Evolutionary conservation across 192 early-diverging fungal genomes (phyloP).

Genomic region (Coemansia sp.): DNA sequence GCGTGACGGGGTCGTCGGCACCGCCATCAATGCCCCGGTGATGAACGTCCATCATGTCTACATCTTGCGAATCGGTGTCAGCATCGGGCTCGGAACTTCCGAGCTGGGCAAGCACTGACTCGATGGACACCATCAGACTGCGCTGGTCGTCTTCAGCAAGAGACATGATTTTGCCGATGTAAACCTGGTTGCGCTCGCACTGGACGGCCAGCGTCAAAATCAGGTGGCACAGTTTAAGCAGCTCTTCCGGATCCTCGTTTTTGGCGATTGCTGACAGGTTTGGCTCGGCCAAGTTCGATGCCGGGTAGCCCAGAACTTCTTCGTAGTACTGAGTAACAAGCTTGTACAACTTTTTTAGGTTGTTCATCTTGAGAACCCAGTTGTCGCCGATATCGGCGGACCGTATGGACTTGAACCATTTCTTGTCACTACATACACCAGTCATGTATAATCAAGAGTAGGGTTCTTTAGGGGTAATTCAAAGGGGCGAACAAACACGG

Average conservation of each 20-base stretch:
- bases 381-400: slow-evolving; percentile 77
- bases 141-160: slow-evolving; percentile 71
- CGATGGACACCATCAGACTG: slow-evolving; percentile 88
- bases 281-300: slow-evolving; percentile 59
- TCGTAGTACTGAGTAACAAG: slow-evolving; percentile 84
- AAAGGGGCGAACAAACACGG: too few relatives aligned
- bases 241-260: slow-evolving; percentile 67
- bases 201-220: slow-evolving; percentile 85
- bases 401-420: slow-evolving; percentile 84
- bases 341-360: slow-evolving; percentile 86
- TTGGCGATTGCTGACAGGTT: slow-evolving; percentile 85
- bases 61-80: slow-evolving; percentile 38
- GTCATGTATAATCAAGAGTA: neutral
- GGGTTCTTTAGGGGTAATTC: too few relatives aligned
- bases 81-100: slow-evolving; percentile 38
- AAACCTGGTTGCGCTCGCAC: slow-evolving; percentile 76
- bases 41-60: slow-evolving; percentile 32
- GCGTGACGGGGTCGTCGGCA: slow-evolving; percentile 37
- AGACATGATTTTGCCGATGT: slow-evolving; percentile 82
- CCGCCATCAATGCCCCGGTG: slow-evolving; percentile 18
- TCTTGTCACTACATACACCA: slow-evolving; percentile 64
- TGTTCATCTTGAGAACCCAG: slow-evolving; percentile 94
- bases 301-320: slow-evolving; percentile 73
- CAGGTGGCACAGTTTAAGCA: slow-evolving; percentile 77
- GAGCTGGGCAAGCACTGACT: slow-evolving; percentile 54